Percentiles rank a stretch among this genome's conserved stretches.
These are phyloP conservation scores for Plantago rigida DNA, from an alignment of 305 asterid genomes.

Conservation along the genomic window DNA sequence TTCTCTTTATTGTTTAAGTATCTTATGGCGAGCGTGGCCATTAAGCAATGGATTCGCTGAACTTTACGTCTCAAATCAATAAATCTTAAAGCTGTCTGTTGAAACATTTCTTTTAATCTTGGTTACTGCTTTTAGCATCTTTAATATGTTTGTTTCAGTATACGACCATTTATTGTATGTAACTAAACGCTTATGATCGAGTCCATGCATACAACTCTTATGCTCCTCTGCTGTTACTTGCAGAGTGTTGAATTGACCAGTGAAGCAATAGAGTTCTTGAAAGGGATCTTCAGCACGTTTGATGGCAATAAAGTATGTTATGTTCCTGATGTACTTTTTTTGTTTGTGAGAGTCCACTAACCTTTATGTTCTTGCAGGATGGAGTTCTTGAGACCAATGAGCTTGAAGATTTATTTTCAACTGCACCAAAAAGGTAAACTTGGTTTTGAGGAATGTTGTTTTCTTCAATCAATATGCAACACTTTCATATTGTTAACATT, in stretches of 20 bases:
- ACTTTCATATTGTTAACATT: too few species aligned
- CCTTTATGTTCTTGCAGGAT: constrained; percentile 55
- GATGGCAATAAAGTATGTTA: constrained; percentile 74
- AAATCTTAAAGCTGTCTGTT: too few species aligned
- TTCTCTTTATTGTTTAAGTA: not conserved
- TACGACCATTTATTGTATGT: constrained; percentile 6
- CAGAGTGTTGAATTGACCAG: constrained; percentile 95
- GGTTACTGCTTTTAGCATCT: constrained; percentile 3
- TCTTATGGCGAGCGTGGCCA: not conserved
- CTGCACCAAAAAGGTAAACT: constrained; percentile 86
- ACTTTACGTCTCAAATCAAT: too few species aligned
- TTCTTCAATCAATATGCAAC: too few species aligned
- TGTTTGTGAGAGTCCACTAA: constrained; percentile 13
- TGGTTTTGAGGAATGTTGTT: constrained; percentile 9
- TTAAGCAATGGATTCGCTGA: not conserved
- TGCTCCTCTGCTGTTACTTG: constrained; percentile 29
- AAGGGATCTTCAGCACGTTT: constrained; percentile 86
- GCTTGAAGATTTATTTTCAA: constrained; percentile 85
- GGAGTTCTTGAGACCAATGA: constrained; percentile 70
- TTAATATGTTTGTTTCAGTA: constrained; percentile 1
- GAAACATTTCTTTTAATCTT: not conserved
- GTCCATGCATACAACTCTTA: constrained; percentile 17
- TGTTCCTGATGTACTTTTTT: constrained; percentile 14
- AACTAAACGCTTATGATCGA: constrained; percentile 6
- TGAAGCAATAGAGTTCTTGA: constrained; percentile 89